Conservation (phyloP, 805 yeast genomes). For the Metschnikowia kofuensis region DNA sequence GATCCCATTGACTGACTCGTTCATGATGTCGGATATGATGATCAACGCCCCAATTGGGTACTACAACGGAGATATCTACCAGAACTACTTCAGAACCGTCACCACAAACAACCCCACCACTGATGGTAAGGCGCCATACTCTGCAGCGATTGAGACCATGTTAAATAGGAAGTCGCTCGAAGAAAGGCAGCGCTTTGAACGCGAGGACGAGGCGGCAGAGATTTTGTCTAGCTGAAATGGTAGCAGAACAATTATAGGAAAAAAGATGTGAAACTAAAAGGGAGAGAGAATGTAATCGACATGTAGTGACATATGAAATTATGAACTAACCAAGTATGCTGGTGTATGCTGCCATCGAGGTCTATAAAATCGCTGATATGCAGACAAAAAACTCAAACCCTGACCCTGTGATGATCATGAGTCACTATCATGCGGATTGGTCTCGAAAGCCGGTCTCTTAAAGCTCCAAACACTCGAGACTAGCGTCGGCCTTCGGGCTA, state of each 20-base stretch:
- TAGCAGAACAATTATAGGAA: neutral
- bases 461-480: no score
- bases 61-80: constrained; percentile 79
- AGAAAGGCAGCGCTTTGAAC: constrained; percentile 39
- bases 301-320: no score
- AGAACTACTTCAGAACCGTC: constrained; percentile 64
- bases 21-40: constrained; percentile 75
- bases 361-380: no score
- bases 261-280: neutral
- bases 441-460: no score
- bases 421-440: no score
- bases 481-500: no score
- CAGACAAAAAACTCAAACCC: no score
- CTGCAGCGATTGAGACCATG: constrained; percentile 39
- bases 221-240: constrained; percentile 20
- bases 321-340: no score
- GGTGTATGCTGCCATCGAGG: no score
- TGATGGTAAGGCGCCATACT: constrained; percentile 60
- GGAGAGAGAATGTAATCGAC: no score
- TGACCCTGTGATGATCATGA: no score
- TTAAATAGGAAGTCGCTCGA: constrained; percentile 37
- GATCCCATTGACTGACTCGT: constrained; percentile 79
- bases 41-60: constrained; percentile 81
- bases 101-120: constrained; percentile 48
- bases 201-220: constrained; percentile 31